Evolutionary conservation across 768 basidiomycete genomes (phyloP).

Genomic region (Lactarius sanguifluus): DNA sequence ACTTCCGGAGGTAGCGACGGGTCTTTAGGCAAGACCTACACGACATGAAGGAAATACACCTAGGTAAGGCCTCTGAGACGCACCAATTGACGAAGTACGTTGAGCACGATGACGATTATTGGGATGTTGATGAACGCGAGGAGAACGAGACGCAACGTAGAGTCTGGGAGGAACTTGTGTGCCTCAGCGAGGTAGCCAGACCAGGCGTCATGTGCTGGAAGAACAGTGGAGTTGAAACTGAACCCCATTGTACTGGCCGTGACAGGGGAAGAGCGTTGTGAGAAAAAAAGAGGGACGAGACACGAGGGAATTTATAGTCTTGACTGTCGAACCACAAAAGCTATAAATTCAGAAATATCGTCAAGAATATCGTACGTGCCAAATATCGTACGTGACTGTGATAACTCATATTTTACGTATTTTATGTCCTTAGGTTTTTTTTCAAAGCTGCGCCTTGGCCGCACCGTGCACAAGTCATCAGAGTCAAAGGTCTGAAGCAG

Average conservation of each 20-base stretch:
- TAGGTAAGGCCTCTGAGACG: constrained; percentile 31
- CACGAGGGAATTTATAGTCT: constrained; percentile 1
- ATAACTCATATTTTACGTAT: too few relatives aligned
- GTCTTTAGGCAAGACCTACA: constrained; percentile 65
- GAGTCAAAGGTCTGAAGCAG: too few relatives aligned
- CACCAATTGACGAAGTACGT: constrained; percentile 80
- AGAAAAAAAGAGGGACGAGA: not conserved
- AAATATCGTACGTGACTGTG: too few relatives aligned
- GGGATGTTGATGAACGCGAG: constrained; percentile 63
- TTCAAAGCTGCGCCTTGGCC: too few relatives aligned
- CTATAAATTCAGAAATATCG: not conserved
- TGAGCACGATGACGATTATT: constrained; percentile 63
- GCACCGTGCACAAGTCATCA: too few relatives aligned
- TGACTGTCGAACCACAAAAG: constrained; percentile 1
- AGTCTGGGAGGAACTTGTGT: constrained; percentile 31
- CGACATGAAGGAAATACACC: constrained; percentile 16
- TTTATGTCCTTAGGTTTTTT: too few relatives aligned
- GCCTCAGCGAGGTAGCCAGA: constrained; percentile 34
- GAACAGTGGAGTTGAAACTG: constrained; percentile 33
- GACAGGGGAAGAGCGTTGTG: not conserved
- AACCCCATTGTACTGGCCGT: constrained; percentile 25
- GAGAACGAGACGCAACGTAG: constrained; percentile 36
- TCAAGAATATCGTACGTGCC: too few relatives aligned
- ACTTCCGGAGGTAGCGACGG: constrained; percentile 82
- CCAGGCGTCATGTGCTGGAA: constrained; percentile 32